Conservation (phyloP, 768 basidiomycete species). For the Pseudohyphozyma bogoriensis region DNA sequence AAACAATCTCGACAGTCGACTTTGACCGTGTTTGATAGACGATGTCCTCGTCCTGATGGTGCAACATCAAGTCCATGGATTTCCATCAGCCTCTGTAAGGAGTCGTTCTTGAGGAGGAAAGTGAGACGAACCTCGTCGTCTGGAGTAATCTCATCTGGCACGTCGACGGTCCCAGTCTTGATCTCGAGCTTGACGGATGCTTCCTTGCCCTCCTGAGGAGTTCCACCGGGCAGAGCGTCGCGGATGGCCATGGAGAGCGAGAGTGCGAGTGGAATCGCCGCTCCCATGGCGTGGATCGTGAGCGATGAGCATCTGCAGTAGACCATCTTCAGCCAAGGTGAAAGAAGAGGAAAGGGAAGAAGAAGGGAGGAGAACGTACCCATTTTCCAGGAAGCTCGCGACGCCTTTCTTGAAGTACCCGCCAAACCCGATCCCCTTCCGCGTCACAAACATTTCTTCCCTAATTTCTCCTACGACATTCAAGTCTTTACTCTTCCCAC, state of each 20-base stretch:
- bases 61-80: no score
- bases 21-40: conserved; percentile 28
- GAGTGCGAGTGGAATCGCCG: conserved; percentile 72
- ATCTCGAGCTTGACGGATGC: conserved; percentile 52
- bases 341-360: no score
- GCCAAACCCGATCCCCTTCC: conserved; percentile 15
- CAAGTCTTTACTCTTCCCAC: conserved; percentile 19
- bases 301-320: conserved; percentile 57
- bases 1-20: conserved; percentile 24
- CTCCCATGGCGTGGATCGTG: conserved; percentile 72
- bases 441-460: conserved; percentile 16
- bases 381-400: conserved; percentile 26
- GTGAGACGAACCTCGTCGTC: conserved; percentile 41
- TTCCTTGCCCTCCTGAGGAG: conserved; percentile 52
- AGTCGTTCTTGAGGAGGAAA: not conserved
- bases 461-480: not conserved
- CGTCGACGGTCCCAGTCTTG: conserved; percentile 22
- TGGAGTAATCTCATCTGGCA: conserved; percentile 65
- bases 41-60: conserved; percentile 26
- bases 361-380: conserved; percentile 9
- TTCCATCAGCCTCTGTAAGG: no score
- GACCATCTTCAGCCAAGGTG: not conserved
- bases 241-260: conserved; percentile 62
- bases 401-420: conserved; percentile 30
- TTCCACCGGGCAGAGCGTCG: conserved; percentile 55